A percentile compares a stretch with the other conserved stretches of the same genome.
Evolutionary conservation across 177 flowering plant species (phyloP).

Genomic region (Telopea speciosissima): DNA sequence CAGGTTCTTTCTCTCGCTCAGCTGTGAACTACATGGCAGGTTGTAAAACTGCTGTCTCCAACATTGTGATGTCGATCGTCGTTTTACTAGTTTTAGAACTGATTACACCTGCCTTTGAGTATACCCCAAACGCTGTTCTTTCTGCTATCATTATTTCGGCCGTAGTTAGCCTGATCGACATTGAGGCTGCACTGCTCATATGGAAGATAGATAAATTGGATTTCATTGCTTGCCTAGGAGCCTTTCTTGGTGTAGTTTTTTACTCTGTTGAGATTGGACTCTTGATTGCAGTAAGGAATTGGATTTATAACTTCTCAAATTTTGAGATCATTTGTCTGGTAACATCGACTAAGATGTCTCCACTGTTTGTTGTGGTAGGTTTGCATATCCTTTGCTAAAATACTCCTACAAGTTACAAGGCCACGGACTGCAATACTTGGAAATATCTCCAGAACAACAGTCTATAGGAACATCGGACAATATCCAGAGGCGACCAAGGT

Average conservation of each 20-base stretch:
- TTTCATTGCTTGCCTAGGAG: slow-evolving; percentile 91
- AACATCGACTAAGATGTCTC: too few relatives aligned
- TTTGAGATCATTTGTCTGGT: too few relatives aligned
- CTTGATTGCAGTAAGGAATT: slow-evolving; percentile 17
- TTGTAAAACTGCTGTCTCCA: too few relatives aligned
- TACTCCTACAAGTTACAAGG: slow-evolving; percentile 87
- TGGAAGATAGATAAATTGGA: slow-evolving; percentile 89
- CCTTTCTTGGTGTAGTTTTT: slow-evolving; percentile 85
- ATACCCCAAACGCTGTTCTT: slow-evolving; percentile 91
- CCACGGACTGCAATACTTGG: slow-evolving; percentile 82
- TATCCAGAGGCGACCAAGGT: too few relatives aligned
- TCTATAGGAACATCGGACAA: too few relatives aligned
- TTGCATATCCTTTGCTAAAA: slow-evolving; percentile 78
- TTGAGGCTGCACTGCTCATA: slow-evolving; percentile 57
- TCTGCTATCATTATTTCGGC: slow-evolving; percentile 84
- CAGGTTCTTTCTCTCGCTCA: slow-evolving; percentile 37
- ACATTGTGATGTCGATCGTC: too few relatives aligned
- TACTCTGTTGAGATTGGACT: slow-evolving; percentile 70
- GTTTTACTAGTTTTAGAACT: too few relatives aligned
- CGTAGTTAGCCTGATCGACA: slow-evolving; percentile 67
- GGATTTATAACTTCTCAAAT: too few relatives aligned
- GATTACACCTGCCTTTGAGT: slow-evolving; percentile 78
- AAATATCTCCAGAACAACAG: too few relatives aligned
- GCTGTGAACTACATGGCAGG: slow-evolving; percentile 81
- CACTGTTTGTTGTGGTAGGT: slow-evolving; percentile 34